Conservation (phyloP, 2,329 filamentous ascomycete species). For the Biscogniauxia sp. region DNA sequence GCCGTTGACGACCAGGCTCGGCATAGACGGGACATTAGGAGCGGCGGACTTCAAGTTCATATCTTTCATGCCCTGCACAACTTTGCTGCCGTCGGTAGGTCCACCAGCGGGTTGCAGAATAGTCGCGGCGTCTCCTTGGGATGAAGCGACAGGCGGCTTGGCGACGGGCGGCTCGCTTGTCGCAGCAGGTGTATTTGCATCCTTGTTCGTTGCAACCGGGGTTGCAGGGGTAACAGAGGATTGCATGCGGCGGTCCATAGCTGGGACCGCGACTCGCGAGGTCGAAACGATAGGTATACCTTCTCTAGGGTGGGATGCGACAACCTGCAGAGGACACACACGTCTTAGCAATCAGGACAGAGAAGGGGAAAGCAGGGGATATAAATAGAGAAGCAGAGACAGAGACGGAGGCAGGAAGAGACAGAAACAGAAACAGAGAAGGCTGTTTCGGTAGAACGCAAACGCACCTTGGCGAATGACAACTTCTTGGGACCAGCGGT, state of each 20-base stretch:
- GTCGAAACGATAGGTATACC: conserved; percentile 22
- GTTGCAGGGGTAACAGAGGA: conserved; percentile 16
- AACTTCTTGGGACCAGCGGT: conserved; percentile 31
- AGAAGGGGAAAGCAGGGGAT: background rate
- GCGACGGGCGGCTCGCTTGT: conserved; percentile 16
- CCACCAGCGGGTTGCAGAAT: conserved; percentile 7
- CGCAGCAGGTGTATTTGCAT: conserved; percentile 14
- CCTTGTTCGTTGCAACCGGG: conserved; percentile 18
- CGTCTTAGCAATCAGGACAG: conserved; percentile 1
- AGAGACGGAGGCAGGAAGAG: background rate
- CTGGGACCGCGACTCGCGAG: conserved; percentile 31
- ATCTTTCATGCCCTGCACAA: conserved; percentile 21
- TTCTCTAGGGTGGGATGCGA: conserved; percentile 32
- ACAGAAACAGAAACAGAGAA: background rate
- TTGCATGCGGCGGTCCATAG: conserved; percentile 29
- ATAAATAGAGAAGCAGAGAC: background rate
- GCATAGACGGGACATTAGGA: conserved; percentile 25
- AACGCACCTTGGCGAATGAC: conserved; percentile 34
- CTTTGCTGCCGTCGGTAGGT: conserved; percentile 16
- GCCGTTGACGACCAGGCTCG: conserved; percentile 50
- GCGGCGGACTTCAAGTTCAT: conserved; percentile 19
- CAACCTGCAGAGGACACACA: conserved; percentile 23
- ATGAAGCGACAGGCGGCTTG: conserved; percentile 18
- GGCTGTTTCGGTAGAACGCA: background rate
- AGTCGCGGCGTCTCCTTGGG: conserved; percentile 13